Conservation (phyloP, 1,284 basidiomycete species). For the Thecaphora thlaspeos region DNA sequence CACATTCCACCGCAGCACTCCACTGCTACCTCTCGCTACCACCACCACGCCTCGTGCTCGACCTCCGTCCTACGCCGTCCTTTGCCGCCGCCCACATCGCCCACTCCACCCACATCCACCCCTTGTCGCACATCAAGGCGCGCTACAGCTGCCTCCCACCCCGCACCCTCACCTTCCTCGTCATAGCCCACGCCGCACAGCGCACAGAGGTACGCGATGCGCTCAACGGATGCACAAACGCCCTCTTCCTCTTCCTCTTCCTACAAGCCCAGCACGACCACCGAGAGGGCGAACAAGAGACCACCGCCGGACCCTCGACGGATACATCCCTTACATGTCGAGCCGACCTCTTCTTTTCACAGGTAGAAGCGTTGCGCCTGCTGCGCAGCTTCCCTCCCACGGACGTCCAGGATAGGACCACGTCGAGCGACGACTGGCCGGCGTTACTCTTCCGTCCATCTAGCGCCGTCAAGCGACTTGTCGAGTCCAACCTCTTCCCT, state of each 20-base stretch:
- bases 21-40: conserved; percentile 7
- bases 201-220: conserved; percentile 8
- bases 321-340: no score
- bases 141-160: conserved; percentile 34
- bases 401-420: conserved; percentile 4
- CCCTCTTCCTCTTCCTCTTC: conserved; percentile 12
- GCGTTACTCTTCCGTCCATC: conserved; percentile 23
- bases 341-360: conserved; percentile 3
- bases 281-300: no score
- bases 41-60: conserved; percentile 22
- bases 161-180: conserved; percentile 14
- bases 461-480: conserved; percentile 12
- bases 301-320: no score
- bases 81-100: conserved; percentile 22
- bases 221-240: conserved; percentile 7
- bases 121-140: conserved; percentile 18
- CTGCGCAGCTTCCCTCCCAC: conserved; percentile 3
- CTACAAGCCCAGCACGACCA: not conserved
- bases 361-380: conserved; percentile 1
- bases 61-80: conserved; percentile 11
- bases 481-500: not conserved
- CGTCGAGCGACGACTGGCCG: conserved; percentile 9
- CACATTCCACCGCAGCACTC: no score
- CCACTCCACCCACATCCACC: conserved; percentile 18
- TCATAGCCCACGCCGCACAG: conserved; percentile 10